These are phyloP conservation scores for Paraglomus occultum DNA, from an alignment of 192 early-diverging fungal genomes.

Conservation along the genomic window DNA sequence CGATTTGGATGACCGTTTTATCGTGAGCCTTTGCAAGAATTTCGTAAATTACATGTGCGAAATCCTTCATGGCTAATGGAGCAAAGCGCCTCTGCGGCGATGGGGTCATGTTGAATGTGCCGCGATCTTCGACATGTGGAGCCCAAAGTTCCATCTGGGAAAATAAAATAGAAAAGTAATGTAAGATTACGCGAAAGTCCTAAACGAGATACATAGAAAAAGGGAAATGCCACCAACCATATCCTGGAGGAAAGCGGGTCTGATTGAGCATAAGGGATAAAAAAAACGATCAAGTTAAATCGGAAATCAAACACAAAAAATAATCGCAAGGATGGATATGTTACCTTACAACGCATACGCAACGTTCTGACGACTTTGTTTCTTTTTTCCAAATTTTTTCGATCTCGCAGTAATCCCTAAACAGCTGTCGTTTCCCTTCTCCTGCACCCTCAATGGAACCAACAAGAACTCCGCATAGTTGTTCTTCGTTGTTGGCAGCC, in stretches of 20 bases:
- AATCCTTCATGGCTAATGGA: neutral
- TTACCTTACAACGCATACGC: neutral
- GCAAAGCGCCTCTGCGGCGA: neutral
- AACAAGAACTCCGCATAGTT: neutral
- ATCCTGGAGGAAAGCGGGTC: neutral
- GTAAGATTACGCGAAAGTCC: no score
- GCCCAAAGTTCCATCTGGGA: neutral
- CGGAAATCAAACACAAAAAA: neutral
- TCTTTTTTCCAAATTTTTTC: neutral
- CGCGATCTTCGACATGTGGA: slow-evolving; percentile 6
- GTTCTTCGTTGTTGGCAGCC: neutral
- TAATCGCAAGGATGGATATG: neutral
- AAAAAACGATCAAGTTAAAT: neutral
- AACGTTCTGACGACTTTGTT: neutral
- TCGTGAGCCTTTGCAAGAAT: neutral
- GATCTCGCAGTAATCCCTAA: neutral
- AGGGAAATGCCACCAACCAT: neutral
- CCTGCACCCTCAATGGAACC: neutral
- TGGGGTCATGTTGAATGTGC: slow-evolving; percentile 1
- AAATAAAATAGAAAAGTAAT: neutral
- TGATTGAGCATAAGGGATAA: neutral
- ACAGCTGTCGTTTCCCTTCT: neutral
- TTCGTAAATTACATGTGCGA: neutral
- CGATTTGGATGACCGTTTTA: no score
- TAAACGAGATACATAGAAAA: no score